These are phyloP conservation scores for Batkoa obscura DNA, from an alignment of 371 early-diverging fungal genomes.

Conservation along the genomic window DNA sequence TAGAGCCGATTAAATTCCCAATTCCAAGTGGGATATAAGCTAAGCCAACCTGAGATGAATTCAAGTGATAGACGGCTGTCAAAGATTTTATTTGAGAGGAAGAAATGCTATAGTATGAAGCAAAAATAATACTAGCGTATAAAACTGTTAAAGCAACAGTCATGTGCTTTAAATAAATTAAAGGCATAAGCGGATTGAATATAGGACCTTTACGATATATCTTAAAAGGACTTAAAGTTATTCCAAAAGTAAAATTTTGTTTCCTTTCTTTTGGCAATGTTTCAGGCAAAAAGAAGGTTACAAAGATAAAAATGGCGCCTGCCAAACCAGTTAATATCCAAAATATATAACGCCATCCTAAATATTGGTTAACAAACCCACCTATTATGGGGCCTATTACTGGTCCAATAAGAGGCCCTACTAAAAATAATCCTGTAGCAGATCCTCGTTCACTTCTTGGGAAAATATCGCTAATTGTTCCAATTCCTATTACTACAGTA, in stretches of 20 bases:
- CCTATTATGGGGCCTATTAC: slow-evolving; percentile 24
- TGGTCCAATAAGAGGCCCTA: slow-evolving; percentile 34
- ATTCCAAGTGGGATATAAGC: slow-evolving; percentile 22
- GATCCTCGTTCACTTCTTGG: slow-evolving; percentile 20
- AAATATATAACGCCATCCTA: slow-evolving; percentile 45
- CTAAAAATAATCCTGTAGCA: slow-evolving; percentile 33
- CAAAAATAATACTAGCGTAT: slow-evolving; percentile 30
- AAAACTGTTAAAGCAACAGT: slow-evolving; percentile 21
- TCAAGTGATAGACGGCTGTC: slow-evolving; percentile 13
- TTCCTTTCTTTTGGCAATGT: slow-evolving; percentile 21
- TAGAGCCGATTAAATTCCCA: slow-evolving; percentile 24
- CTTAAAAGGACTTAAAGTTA: slow-evolving; percentile 6
- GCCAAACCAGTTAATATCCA: slow-evolving; percentile 32
- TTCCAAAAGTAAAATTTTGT: not conserved
- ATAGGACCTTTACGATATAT: not conserved
- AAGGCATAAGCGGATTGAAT: slow-evolving; percentile 13
- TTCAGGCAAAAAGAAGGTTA: slow-evolving; percentile 43
- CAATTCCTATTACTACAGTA: slow-evolving; percentile 48
- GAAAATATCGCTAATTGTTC: slow-evolving; percentile 34
- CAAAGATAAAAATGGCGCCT: slow-evolving; percentile 10
- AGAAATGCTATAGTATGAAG: slow-evolving; percentile 26
- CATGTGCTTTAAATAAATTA: slow-evolving; percentile 20
- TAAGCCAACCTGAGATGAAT: slow-evolving; percentile 21
- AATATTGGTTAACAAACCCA: slow-evolving; percentile 22
- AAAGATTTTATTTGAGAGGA: slow-evolving; percentile 17